These are phyloP conservation scores for Daldinia caldariorum DNA, from an alignment of 495 filamentous ascomycete genomes.

Conservation along the genomic window DNA sequence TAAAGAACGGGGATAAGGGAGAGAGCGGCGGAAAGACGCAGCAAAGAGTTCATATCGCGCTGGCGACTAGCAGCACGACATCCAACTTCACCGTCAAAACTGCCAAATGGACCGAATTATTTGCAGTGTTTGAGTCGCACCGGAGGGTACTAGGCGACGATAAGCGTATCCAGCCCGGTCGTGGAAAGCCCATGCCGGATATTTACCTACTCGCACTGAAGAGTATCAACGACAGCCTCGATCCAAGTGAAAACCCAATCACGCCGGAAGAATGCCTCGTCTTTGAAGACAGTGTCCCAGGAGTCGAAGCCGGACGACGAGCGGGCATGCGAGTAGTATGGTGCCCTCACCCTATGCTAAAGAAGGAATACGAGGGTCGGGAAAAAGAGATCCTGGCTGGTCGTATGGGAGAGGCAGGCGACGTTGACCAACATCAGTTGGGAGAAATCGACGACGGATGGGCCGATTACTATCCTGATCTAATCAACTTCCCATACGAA, in stretches of 20 bases:
- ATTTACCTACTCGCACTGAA: slow-evolving; percentile 91
- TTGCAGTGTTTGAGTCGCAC: slow-evolving; percentile 72
- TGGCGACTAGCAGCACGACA: slow-evolving; percentile 81
- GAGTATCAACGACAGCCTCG: slow-evolving; percentile 79
- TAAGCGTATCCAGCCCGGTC: slow-evolving; percentile 75
- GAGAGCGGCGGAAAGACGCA: slow-evolving; percentile 46
- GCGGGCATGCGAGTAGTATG: slow-evolving; percentile 97
- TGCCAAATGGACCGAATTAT: slow-evolving; percentile 73
- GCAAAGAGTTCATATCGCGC: slow-evolving; percentile 76
- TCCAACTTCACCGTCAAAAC: slow-evolving; percentile 85
- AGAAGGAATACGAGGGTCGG: slow-evolving; percentile 76
- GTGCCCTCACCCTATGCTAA: slow-evolving; percentile 85
- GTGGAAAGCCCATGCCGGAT: slow-evolving; percentile 93
- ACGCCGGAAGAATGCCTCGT: slow-evolving; percentile 89
- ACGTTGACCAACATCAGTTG: slow-evolving; percentile 60
- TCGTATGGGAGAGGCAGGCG: slow-evolving; percentile 70
- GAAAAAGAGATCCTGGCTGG: slow-evolving; percentile 88
- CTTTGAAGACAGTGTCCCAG: slow-evolving; percentile 94
- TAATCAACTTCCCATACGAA: slow-evolving; percentile 78
- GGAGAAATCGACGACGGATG: slow-evolving; percentile 77
- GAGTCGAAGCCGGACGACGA: slow-evolving; percentile 88
- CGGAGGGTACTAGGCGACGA: slow-evolving; percentile 89
- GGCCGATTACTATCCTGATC: slow-evolving; percentile 67
- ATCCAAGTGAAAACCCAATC: slow-evolving; percentile 72
- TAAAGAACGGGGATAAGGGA: slow-evolving; percentile 30